A percentile compares a stretch with the other conserved stretches of the same genome.
Evolutionary conservation across 345 rosid genomes (phyloP).

Genomic region (Gossypium ekmanianum): DNA sequence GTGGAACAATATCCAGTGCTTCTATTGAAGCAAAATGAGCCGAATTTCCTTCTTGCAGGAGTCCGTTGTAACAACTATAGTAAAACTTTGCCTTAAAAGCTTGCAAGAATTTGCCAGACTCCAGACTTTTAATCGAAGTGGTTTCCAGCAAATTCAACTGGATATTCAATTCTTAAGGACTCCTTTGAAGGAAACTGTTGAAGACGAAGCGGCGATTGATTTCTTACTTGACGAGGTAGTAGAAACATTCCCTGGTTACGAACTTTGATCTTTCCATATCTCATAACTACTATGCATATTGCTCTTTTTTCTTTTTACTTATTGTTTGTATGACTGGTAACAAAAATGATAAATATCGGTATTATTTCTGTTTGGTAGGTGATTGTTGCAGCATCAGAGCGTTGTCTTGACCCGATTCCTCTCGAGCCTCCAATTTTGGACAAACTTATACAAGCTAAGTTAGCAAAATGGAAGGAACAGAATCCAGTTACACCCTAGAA

Average conservation of each 20-base stretch:
- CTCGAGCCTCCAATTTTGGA: slow-evolving; percentile 95
- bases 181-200: slow-evolving; percentile 65
- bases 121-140: slow-evolving; percentile 88
- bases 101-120: slow-evolving; percentile 91
- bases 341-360: slow-evolving; percentile 1
- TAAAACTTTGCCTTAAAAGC: slow-evolving; percentile 87
- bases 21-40: slow-evolving; percentile 18
- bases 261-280: background rate
- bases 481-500: slow-evolving; percentile 25
- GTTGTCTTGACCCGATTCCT: slow-evolving; percentile 88
- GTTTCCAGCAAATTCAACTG: slow-evolving; percentile 96
- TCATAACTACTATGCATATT: background rate
- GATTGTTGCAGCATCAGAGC: slow-evolving; percentile 89
- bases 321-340: background rate
- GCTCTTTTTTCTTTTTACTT: background rate
- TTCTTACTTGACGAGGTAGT: slow-evolving; percentile 95
- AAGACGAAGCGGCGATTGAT: slow-evolving; percentile 87
- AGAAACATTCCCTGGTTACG: background rate
- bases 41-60: slow-evolving; percentile 48
- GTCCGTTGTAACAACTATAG: slow-evolving; percentile 63
- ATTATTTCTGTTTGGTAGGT: slow-evolving; percentile 46
- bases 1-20: slow-evolving; percentile 3
- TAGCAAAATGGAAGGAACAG: slow-evolving; percentile 56
- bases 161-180: slow-evolving; percentile 86
- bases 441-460: slow-evolving; percentile 86